Evolutionary conservation across 768 basidiomycete genomes (phyloP).

Genomic region (Trametes cubensis): DNA sequence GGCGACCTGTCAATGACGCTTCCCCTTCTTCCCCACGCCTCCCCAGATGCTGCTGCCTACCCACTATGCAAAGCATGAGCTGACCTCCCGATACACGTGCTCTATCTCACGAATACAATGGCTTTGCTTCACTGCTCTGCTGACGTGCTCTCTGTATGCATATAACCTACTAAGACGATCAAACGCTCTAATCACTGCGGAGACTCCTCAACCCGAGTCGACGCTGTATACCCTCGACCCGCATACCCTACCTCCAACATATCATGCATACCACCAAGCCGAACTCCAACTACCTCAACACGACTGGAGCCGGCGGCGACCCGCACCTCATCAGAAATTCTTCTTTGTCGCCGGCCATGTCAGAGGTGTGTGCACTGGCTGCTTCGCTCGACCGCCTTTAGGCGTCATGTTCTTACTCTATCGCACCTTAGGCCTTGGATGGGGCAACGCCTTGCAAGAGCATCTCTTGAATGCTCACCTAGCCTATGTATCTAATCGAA

Average conservation of each 20-base stretch:
- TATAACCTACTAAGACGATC: background rate
- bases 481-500: slow-evolving; percentile 3
- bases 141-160: background rate
- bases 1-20: too few relatives aligned
- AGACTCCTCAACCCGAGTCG: background rate
- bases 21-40: background rate
- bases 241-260: background rate
- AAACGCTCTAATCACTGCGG: background rate
- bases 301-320: background rate
- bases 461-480: slow-evolving; percentile 15
- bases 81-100: background rate
- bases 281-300: slow-evolving; percentile 18
- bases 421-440: slow-evolving; percentile 4
- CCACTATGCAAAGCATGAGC: background rate
- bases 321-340: slow-evolving; percentile 2
- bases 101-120: background rate
- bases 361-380: background rate
- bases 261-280: slow-evolving; percentile 5
- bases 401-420: background rate
- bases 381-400: background rate
- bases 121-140: background rate
- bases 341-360: slow-evolving; percentile 14
- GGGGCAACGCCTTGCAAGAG: slow-evolving; percentile 18
- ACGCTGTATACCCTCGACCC: background rate
- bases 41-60: background rate